Percentiles rank a stretch among this genome's conserved stretches.
phyloP scores from a whole-genome alignment of 352 stramenopile genomes.

The Phytopythium ostracodes region DNA sequence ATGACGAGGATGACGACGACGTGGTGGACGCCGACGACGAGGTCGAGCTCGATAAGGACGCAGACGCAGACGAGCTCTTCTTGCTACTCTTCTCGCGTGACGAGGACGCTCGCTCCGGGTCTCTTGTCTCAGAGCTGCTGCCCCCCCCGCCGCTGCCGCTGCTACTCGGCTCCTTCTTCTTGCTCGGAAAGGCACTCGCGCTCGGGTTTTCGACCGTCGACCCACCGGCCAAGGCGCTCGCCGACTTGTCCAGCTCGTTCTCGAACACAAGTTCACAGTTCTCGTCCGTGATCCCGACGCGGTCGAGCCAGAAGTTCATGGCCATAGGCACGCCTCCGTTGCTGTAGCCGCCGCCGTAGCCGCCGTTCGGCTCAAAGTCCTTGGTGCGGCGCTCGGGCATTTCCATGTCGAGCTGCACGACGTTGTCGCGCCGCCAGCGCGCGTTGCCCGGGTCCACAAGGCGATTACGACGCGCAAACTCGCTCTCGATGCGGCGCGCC shows the following conservation, averaged over 20 bases:
- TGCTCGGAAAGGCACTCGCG: slow-evolving; percentile 10
- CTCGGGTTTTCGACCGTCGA: slow-evolving; percentile 7
- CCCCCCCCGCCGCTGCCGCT: no score
- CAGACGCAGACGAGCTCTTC: slow-evolving; percentile 27
- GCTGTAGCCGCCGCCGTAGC: slow-evolving; percentile 29
- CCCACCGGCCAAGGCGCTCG: slow-evolving; percentile 13
- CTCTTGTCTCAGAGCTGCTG: slow-evolving; percentile 16
- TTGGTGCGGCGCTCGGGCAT: slow-evolving; percentile 79
- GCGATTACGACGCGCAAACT: slow-evolving; percentile 82
- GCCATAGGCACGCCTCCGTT: slow-evolving; percentile 6
- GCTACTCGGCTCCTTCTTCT: slow-evolving; percentile 25
- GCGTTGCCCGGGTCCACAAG: slow-evolving; percentile 86
- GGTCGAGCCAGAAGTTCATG: slow-evolving; percentile 71
- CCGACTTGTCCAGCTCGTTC: slow-evolving; percentile 28
- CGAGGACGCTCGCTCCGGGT: slow-evolving; percentile 18
- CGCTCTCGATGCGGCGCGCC: slow-evolving; percentile 87
- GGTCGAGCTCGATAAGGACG: neutral
- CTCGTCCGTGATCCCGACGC: slow-evolving; percentile 38
- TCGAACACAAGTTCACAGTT: slow-evolving; percentile 58
- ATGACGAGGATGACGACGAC: neutral
- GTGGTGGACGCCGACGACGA: neutral
- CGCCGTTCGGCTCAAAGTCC: slow-evolving; percentile 65
- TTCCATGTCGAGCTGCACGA: slow-evolving; percentile 89
- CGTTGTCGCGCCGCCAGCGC: slow-evolving; percentile 88
- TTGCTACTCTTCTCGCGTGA: slow-evolving; percentile 29